Evolutionary conservation across 2,329 filamentous ascomycete species (phyloP), one percentile per base, ranked within the genome.

Genomic region (Cadophora malorum): DNA sequence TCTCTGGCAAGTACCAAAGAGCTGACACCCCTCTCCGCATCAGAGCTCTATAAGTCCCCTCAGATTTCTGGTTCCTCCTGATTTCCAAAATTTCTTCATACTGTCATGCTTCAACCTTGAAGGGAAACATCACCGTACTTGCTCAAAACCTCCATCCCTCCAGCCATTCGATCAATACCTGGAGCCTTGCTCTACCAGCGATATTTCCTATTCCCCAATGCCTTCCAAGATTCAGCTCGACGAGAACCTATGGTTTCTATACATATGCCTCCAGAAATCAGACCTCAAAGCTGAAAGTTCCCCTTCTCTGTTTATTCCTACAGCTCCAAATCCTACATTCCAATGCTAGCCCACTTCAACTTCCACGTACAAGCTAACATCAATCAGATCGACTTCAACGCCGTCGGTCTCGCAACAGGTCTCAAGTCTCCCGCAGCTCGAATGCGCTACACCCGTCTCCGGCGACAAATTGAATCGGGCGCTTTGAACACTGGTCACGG

Each of bases 191-290:
- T 21, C n/a, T 14, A 49, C n/a, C 59, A 28, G 38, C 47, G 35
- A 33, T 21, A 31, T 1, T 14, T 14, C 12, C 41, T 16, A 10
- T 19, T 21, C 41, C 19, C 6, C 28, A 33, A 81, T 81, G 80
- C 76, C 79, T 61, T 77, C 78, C 19, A 80, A 79, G 66, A 76
- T 78, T 25, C 77, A 79, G 67, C 72, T 79, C 4, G 79, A 81
- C 56, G 78, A 79, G 63, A 80, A 78, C 66, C 72, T 81, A 33
- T 76, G 77, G 72, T 82, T 83, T 68, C 76, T 83, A 31, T 82
- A 80, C 71, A 74, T 79, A 35, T 82, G 80, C 69, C 73, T 82
- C 28, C 74, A 79, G 67, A 78, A 79, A 61, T 79, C 79, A 6
- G 78, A 80, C 52, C 74, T 76, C 70, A 79, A 76, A 71, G 72